A percentile compares a stretch with the other conserved stretches of the same genome.
These are phyloP conservation scores for Exophiala lecanii-corni DNA, from an alignment of 2,329 filamentous ascomycete genomes.

Conservation along the genomic window DNA sequence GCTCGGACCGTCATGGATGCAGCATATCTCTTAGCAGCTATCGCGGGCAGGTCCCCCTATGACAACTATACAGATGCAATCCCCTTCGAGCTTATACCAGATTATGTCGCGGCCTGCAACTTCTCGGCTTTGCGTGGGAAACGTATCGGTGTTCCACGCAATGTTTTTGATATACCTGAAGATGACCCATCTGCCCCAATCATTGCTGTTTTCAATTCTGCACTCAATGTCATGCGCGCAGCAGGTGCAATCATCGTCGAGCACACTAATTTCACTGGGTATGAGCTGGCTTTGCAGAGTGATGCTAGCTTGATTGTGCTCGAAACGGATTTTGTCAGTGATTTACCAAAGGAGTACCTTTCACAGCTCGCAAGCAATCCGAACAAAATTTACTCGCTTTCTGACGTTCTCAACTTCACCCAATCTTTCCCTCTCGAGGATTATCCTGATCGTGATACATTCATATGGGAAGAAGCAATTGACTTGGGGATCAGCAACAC, in stretches of 20 bases:
- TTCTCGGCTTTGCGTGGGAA: constrained; percentile 50
- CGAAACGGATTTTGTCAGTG: constrained; percentile 55
- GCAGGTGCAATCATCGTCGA: constrained; percentile 60
- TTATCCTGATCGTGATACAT: constrained; percentile 59
- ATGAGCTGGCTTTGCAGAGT: constrained; percentile 34
- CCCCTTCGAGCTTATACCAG: constrained; percentile 49
- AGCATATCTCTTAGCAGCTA: constrained; percentile 54
- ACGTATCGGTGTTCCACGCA: constrained; percentile 61
- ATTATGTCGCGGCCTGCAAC: constrained; percentile 59
- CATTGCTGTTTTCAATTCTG: constrained; percentile 52
- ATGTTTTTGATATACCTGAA: constrained; percentile 45
- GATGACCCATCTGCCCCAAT: constrained; percentile 36
- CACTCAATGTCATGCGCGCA: constrained; percentile 48
- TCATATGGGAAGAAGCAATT: constrained; percentile 51
- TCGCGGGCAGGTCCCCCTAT: constrained; percentile 49
- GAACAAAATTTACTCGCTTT: constrained; percentile 48
- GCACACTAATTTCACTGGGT: constrained; percentile 56
- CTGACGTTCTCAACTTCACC: constrained; percentile 53
- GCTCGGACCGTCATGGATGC: constrained; percentile 56
- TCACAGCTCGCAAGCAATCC: constrained; percentile 55
- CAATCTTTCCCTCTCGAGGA: constrained; percentile 50
- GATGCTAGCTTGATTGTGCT: constrained; percentile 41
- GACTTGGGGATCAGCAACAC: constrained; percentile 41
- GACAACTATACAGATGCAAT: constrained; percentile 58
- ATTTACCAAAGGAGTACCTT: constrained; percentile 56